Base-by-base conservation (phyloP, 768 basidiomycete species). In the Trichaptum fuscoviolaceum region DNA sequence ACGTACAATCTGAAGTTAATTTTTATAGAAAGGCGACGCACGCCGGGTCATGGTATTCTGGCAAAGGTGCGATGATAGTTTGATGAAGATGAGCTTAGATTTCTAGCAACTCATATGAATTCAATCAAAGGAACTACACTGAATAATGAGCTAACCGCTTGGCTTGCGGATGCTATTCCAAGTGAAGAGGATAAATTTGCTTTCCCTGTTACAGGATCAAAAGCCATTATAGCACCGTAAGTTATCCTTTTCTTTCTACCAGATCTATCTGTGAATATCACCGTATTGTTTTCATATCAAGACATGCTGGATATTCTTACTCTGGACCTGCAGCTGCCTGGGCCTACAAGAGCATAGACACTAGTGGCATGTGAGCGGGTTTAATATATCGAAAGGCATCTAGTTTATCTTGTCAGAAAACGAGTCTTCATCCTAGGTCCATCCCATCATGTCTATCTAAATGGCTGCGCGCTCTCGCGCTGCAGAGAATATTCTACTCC, bases 281-380 rank as follows among this genome's bases (percentile, higher is more conserved):
- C n/a, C 36, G 52, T 52, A 3, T 52, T 3, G 42, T 52, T 2
- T 2, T 52, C 42, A 59, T 71, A 10, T 57, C 25, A 74, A 98
- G 96, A 10, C 97, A 99, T 76, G 97, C 97, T 1, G 97, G 97
- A 6, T 98, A 96, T 78, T 84, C 88, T 5, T 99, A 97, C 77
- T 97, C 95, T 64, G 97, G 97, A 24, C 88, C 87, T 5, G 84
- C 96, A 0, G 96, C 97, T 1, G 96, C 95, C 1, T 99, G 95
- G 94, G 96, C 96, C 0, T 99, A 99, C 79, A 90, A 87, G 76
- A 86, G 87, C 72, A 90, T 99, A 67, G 91, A 96, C 72, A 87
- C 87, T 0, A 82, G 83, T 4, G 84, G 84, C 71, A 91, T 98
- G 97, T 96, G 69, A 70, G 88, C 81, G 20, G 27, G 63, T 70